Evolutionary conservation across 257 asterid genomes (phyloP).

Genomic region (Voacanga thouarsii): DNA sequence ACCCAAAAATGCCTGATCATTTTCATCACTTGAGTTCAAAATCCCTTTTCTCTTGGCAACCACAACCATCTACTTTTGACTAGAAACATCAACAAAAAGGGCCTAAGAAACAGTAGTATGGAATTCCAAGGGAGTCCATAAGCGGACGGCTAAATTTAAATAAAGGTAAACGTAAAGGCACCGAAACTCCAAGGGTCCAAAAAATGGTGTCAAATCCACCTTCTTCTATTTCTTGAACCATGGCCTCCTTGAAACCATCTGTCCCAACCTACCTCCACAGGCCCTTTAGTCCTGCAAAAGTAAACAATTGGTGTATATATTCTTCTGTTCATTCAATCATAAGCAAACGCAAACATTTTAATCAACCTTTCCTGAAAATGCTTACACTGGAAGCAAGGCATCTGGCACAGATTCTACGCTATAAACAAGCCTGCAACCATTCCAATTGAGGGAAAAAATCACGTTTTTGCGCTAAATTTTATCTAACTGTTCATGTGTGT

Average conservation of each 20-base stretch:
- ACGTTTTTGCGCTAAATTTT: not conserved
- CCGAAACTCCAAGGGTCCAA: not conserved
- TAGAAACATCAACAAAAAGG: no score
- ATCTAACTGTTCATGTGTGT: not conserved
- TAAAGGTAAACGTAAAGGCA: no score
- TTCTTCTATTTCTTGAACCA: constrained; percentile 57
- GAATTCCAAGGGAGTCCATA: no score
- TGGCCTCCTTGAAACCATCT: constrained; percentile 91
- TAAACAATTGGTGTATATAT: no score
- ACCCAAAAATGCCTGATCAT: no score
- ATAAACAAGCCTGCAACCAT: constrained; percentile 45
- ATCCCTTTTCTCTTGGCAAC: no score
- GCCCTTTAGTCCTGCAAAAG: constrained; percentile 64
- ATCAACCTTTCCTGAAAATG: constrained; percentile 3
- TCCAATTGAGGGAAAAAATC: not conserved
- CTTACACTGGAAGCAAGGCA: constrained; percentile 75
- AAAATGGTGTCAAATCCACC: constrained; percentile 51
- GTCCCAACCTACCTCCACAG: constrained; percentile 67
- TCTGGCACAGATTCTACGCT: constrained; percentile 66
- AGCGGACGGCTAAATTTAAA: no score
- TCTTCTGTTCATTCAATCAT: not conserved
- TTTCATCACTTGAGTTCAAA: no score
- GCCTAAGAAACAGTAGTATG: no score
- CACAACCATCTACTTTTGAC: no score
- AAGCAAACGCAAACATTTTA: not conserved